Percentiles rank a stretch among this genome's conserved stretches.
phyloP scores from a whole-genome alignment of 306 rosid genomes.

The Medicago lupulina region DNA sequence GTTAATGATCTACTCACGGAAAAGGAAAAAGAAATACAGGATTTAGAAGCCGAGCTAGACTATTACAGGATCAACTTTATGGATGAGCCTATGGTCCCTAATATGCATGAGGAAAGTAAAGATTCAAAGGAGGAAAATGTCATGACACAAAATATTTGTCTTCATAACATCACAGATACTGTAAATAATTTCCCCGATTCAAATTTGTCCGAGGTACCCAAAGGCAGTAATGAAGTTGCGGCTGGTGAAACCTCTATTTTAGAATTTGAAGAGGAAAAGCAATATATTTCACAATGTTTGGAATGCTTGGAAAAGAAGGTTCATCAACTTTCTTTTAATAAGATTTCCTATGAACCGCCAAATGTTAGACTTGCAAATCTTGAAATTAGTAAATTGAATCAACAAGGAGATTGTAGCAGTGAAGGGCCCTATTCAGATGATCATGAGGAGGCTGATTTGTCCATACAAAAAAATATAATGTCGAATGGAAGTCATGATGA shows the following conservation, averaged over 20 bases:
- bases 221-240: constrained; percentile 42
- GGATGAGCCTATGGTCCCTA: constrained; percentile 35
- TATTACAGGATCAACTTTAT: constrained; percentile 49
- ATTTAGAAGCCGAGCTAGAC: constrained; percentile 84
- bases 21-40: constrained; percentile 80
- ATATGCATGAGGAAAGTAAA: constrained; percentile 34
- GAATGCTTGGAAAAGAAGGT: constrained; percentile 68
- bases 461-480: constrained; percentile 28
- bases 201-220: constrained; percentile 43
- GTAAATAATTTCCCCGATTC: constrained; percentile 37
- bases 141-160: constrained; percentile 38
- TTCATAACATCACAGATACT: constrained; percentile 32
- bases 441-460: constrained; percentile 47
- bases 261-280: constrained; percentile 75
- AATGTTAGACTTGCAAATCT: constrained; percentile 45
- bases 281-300: constrained; percentile 64
- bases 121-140: constrained; percentile 47
- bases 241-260: constrained; percentile 45
- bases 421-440: constrained; percentile 49
- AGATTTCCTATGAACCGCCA: constrained; percentile 33
- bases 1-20: constrained; percentile 79
- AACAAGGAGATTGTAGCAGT: constrained; percentile 44
- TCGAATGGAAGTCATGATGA: constrained; percentile 48
- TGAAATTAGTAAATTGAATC: constrained; percentile 40
- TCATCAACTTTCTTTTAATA: constrained; percentile 42